Conservation (phyloP, 495 filamentous ascomycete species). For the Podospora tetraspora region DNA sequence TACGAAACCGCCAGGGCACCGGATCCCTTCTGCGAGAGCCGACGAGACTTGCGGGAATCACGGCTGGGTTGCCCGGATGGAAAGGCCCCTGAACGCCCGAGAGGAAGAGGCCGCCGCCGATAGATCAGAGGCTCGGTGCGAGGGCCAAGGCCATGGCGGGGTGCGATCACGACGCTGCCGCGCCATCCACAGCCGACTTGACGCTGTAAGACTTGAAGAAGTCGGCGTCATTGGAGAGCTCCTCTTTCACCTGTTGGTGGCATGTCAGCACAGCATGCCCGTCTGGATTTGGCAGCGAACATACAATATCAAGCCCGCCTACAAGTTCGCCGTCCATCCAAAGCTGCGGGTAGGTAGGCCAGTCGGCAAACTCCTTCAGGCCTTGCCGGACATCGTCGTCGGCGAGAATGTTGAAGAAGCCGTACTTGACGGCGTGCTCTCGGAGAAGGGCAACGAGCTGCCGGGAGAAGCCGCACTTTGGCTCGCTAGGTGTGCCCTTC, state of each 20-base stretch:
- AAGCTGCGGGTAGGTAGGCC: slow-evolving; percentile 94
- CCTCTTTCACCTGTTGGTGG: slow-evolving; percentile 34
- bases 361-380: slow-evolving; percentile 89
- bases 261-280: slow-evolving; percentile 18
- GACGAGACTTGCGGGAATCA: not conserved
- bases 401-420: slow-evolving; percentile 97
- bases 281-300: slow-evolving; percentile 34
- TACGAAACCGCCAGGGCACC: not conserved
- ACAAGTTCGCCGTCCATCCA: slow-evolving; percentile 79
- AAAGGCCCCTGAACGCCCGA: not conserved
- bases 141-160: not conserved
- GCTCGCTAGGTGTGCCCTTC: slow-evolving; percentile 83
- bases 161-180: slow-evolving; percentile 21
- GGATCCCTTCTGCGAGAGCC: not conserved
- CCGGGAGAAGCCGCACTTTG: slow-evolving; percentile 92
- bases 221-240: slow-evolving; percentile 44
- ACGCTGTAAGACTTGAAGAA: slow-evolving; percentile 69
- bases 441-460: slow-evolving; percentile 80
- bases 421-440: slow-evolving; percentile 87
- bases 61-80: not conserved
- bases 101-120: not conserved
- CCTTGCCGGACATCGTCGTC: slow-evolving; percentile 97
- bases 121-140: not conserved
- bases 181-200: slow-evolving; percentile 35
- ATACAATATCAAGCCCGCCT: slow-evolving; percentile 93